A percentile compares a stretch with the other conserved stretches of the same genome.
Conservation (phyloP, 1,139 yeast species). For the Wickerhamomyces sp. region DNA sequence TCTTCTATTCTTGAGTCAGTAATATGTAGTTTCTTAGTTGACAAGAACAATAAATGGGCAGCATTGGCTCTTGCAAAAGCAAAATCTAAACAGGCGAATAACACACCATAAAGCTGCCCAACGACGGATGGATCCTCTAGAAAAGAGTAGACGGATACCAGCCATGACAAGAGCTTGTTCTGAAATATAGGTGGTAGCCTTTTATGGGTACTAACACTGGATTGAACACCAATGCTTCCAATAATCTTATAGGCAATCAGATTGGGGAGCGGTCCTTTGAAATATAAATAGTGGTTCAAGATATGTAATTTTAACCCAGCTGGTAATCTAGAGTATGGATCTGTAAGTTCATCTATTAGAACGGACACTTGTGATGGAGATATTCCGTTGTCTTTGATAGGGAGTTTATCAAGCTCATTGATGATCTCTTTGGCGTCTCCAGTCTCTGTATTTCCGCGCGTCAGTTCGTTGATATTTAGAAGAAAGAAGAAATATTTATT, state of each 20-base stretch:
- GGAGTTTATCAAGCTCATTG: slow-evolving; percentile 7
- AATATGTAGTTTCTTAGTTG: slow-evolving; percentile 30
- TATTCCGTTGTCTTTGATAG: slow-evolving; percentile 9
- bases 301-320: slow-evolving; percentile 16
- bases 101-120: slow-evolving; percentile 28
- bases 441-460: no score
- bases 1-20: slow-evolving; percentile 32
- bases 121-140: slow-evolving; percentile 24
- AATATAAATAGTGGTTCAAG: slow-evolving; percentile 27
- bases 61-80: slow-evolving; percentile 39
- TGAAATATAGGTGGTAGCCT: slow-evolving; percentile 24
- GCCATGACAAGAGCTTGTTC: slow-evolving; percentile 32
- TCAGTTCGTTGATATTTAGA: no score
- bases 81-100: slow-evolving; percentile 39
- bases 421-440: slow-evolving; percentile 1
- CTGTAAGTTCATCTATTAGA: slow-evolving; percentile 6
- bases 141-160: slow-evolving; percentile 30
- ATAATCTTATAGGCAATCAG: slow-evolving; percentile 25
- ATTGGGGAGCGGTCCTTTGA: slow-evolving; percentile 26
- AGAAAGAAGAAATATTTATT: no score
- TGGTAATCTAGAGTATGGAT: slow-evolving; percentile 5
- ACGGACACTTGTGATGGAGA: slow-evolving; percentile 3
- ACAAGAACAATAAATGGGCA: slow-evolving; percentile 37
- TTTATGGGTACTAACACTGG: slow-evolving; percentile 15
- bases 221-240: slow-evolving; percentile 27